Conservation (phyloP, 2,329 filamentous ascomycete genomes). For the Colletotrichum sojae region DNA sequence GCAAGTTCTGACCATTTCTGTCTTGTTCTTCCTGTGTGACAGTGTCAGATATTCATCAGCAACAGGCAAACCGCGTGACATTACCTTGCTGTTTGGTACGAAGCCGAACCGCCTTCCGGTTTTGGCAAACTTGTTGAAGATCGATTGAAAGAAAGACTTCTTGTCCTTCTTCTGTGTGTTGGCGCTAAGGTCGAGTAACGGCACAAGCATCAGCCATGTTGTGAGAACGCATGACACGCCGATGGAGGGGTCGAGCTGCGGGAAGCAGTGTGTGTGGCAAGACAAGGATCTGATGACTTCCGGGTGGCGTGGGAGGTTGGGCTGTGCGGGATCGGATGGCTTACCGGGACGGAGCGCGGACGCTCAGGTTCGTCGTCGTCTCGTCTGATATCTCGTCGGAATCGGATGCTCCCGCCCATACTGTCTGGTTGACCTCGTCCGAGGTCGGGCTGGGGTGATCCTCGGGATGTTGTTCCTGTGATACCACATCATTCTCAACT, state of each 20-base stretch:
- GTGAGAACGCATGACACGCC: background rate
- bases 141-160: slow-evolving; percentile 33
- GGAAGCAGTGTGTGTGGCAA: background rate
- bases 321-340: background rate
- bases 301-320: background rate
- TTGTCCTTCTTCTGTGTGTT: slow-evolving; percentile 13
- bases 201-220: background rate
- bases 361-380: slow-evolving; percentile 6
- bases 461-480: slow-evolving; percentile 13
- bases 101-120: slow-evolving; percentile 33
- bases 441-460: slow-evolving; percentile 37
- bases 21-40: slow-evolving; percentile 47
- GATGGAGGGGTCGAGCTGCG: background rate
- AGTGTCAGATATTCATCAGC: background rate
- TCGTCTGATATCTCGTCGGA: slow-evolving; percentile 34
- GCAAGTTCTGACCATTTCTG: slow-evolving; percentile 45
- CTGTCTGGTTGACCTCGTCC: slow-evolving; percentile 29
- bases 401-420: slow-evolving; percentile 36
- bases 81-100: slow-evolving; percentile 37
- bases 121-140: slow-evolving; percentile 33
- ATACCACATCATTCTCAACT: background rate
- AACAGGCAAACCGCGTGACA: slow-evolving; percentile 2
- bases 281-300: background rate
- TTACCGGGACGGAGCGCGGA: slow-evolving; percentile 20
- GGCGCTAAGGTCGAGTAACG: background rate